A percentile compares a stretch with the other conserved stretches of the same genome.
These are phyloP conservation scores for Dinochytrium kinnereticum DNA, from an alignment of 371 early-diverging fungal species.

Conservation along the genomic window DNA sequence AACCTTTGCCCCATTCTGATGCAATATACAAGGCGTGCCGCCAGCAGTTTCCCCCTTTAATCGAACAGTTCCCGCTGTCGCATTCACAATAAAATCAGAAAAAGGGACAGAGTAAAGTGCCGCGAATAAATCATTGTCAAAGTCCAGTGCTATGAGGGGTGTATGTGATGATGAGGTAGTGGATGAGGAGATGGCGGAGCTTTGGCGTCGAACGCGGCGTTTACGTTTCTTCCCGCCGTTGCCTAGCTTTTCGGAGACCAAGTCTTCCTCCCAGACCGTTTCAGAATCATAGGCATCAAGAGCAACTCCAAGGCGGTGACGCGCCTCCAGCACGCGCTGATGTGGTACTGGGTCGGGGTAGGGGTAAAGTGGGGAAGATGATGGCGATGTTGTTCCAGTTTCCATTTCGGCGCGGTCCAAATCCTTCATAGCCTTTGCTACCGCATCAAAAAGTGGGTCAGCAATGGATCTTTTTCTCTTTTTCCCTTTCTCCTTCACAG, in stretches of 20 bases:
- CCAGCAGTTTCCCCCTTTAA: slow-evolving; percentile 17
- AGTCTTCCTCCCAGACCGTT: neutral
- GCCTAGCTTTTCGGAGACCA: neutral
- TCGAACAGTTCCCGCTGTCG: neutral
- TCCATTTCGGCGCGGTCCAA: slow-evolving; percentile 1
- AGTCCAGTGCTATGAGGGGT: slow-evolving; percentile 37
- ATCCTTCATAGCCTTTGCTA: slow-evolving; percentile 3
- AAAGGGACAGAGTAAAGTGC: slow-evolving; percentile 25
- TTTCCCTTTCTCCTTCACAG: too few relatives aligned
- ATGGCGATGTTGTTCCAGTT: neutral
- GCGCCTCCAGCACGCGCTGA: neutral
- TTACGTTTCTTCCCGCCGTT: neutral
- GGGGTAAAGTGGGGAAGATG: neutral
- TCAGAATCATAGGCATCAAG: neutral
- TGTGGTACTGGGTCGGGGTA: neutral
- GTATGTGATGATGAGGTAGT: too few relatives aligned
- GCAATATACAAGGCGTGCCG: slow-evolving; percentile 38
- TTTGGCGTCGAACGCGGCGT: neutral
- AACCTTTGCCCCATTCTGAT: slow-evolving; percentile 43
- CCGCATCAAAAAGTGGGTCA: neutral
- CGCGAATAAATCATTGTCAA: slow-evolving; percentile 32
- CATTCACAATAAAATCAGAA: slow-evolving; percentile 13
- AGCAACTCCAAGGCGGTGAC: neutral
- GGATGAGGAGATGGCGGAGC: too few relatives aligned
- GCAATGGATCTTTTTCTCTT: too few relatives aligned